These are phyloP conservation scores for Candida arabinofermentans DNA, from an alignment of 805 yeast species.

Conservation along the genomic window DNA sequence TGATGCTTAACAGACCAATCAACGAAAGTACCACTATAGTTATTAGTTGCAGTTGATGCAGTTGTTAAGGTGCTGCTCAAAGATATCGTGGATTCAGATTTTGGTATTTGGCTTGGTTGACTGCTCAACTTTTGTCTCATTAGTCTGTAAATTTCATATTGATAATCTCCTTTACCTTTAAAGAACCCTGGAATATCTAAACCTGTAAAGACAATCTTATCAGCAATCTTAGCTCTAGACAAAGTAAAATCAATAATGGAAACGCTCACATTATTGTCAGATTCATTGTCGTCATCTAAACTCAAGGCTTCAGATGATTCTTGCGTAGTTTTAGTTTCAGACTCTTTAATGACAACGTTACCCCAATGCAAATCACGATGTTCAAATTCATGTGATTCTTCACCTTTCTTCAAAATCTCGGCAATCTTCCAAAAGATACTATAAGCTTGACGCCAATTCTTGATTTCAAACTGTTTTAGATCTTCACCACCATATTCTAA, in stretches of 20 bases:
- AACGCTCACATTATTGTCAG: slow-evolving; percentile 23
- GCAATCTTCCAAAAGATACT: slow-evolving; percentile 53
- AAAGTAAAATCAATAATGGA: slow-evolving; percentile 57
- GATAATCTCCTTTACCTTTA: slow-evolving; percentile 56
- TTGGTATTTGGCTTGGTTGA: neutral
- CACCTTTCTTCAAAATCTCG: slow-evolving; percentile 47
- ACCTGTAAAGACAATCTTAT: slow-evolving; percentile 43
- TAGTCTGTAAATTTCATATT: slow-evolving; percentile 54
- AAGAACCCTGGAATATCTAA: slow-evolving; percentile 63
- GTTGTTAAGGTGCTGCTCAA: neutral
- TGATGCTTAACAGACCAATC: slow-evolving; percentile 48
- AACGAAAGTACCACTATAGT: slow-evolving; percentile 23
- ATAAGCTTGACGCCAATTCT: slow-evolving; percentile 35
- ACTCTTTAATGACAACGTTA: slow-evolving; percentile 43
- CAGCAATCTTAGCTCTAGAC: slow-evolving; percentile 40
- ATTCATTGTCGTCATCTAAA: neutral
- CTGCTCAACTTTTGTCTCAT: slow-evolving; percentile 40
- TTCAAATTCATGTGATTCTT: slow-evolving; percentile 52
- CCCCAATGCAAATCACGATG: slow-evolving; percentile 71
- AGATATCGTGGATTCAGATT: slow-evolving; percentile 8
- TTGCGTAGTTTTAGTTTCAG: slow-evolving; percentile 1
- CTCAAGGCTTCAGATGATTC: slow-evolving; percentile 12
- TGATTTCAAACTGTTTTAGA: slow-evolving; percentile 40
- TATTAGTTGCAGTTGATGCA: neutral
- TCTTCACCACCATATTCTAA: slow-evolving; percentile 40